Evolutionary conservation across 192 early-diverging fungal genomes (phyloP), one percentile per base, ranked within the genome.

Genomic region (Backusella mclennaniae): DNA sequence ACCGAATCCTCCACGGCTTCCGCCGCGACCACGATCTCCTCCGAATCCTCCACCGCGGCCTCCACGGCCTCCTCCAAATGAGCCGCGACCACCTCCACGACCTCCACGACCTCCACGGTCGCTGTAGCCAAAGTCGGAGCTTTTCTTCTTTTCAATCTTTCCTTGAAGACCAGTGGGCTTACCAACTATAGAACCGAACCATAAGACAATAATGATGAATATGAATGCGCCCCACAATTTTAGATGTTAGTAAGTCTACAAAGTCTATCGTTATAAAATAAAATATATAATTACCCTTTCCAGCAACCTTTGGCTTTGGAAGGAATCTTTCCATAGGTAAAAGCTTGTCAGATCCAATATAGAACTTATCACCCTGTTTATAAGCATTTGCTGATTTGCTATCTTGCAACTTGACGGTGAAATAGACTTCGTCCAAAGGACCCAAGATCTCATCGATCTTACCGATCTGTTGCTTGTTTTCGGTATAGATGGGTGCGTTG

Each of bases 401-500:
- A 53, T 96, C 94, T 79, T 94, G 88, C 70, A 97, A 85, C 91
- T 98, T 98, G 73, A 99, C 96, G 17, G 98, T 97, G 80, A 99
- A 99, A 81, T 88, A 96, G 29, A 99, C 94, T 82, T 99, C 95
- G 88, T 96, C 97, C 84, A 99, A 90, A 39, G 96, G 96, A 15
- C 98, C 98, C 35, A 99, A 88, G 77, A 99, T 98, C 84, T 99
- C 98, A 73, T 99, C 98, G 12, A 99, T 96, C 81, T 99, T 98
- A 79, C 98, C 98, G 78, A 99, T 97, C 84, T 95, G 95, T 66
- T 92, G 92, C 88, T 99, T 99, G 89, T 98, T 96, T 80, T 98
- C 94, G 39, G 96, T 88, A 87, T 92, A 99, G 75, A 99, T 96
- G 56, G 98, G 96, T 3, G 98, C 98, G 79, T 98, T 99, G 89